These are phyloP conservation scores for Leptodontidium sp. DNA, from an alignment of 2,329 filamentous ascomycete genomes.

Conservation along the genomic window DNA sequence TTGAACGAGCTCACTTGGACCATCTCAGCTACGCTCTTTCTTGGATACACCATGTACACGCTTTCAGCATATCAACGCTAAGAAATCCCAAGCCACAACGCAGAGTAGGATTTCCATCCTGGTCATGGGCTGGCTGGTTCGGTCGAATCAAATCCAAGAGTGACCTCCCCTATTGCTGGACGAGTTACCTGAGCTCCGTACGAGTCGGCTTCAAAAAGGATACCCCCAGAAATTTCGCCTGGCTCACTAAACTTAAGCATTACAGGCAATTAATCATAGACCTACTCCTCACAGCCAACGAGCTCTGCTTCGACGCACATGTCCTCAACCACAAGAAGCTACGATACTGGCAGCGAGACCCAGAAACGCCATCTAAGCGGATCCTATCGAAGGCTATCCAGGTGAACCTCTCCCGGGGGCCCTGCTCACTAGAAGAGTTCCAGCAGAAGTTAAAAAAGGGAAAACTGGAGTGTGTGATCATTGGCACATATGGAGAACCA, in stretches of 20 bases:
- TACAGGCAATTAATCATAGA: slow-evolving; percentile 4
- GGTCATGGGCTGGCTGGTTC: neutral
- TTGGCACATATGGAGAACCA: slow-evolving; percentile 3
- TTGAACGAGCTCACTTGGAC: slow-evolving; percentile 1
- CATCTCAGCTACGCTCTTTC: slow-evolving; percentile 1
- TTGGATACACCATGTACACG: slow-evolving; percentile 2
- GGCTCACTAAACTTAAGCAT: slow-evolving; percentile 3
- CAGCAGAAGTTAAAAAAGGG: neutral
- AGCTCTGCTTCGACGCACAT: slow-evolving; percentile 1
- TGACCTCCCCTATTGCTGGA: slow-evolving; percentile 2
- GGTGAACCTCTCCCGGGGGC: neutral
- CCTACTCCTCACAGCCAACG: slow-evolving; percentile 1
- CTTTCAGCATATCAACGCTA: slow-evolving; percentile 1
- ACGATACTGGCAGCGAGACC: neutral
- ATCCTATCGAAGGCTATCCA: neutral
- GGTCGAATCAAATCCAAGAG: neutral
- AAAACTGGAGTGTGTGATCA: slow-evolving; percentile 1
- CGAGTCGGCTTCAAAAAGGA: slow-evolving; percentile 1
- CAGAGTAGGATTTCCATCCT: slow-evolving; percentile 3
- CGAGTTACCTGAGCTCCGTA: slow-evolving; percentile 1
- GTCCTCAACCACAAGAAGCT: slow-evolving; percentile 1
- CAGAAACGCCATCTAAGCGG: neutral
- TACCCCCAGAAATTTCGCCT: neutral
- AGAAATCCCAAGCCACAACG: neutral
- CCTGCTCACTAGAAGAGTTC: slow-evolving; percentile 2